A percentile compares a stretch with the other conserved stretches of the same genome.
phyloP scores from a whole-genome alignment of 2,329 filamentous ascomycete genomes.

The Dactylellina parvicollis region DNA sequence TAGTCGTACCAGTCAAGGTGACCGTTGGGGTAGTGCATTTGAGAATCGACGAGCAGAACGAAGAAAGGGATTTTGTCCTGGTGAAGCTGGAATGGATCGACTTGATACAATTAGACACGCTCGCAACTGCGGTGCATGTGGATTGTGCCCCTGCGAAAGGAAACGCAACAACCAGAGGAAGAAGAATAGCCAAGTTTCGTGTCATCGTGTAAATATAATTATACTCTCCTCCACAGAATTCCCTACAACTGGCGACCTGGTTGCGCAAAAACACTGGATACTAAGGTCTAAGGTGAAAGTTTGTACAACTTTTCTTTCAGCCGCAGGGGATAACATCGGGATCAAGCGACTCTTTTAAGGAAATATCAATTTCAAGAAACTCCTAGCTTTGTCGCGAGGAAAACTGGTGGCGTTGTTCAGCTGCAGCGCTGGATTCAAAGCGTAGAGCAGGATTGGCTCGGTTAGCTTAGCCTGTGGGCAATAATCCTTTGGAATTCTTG shows the following conservation, averaged over 20 bases:
- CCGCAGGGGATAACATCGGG: not conserved
- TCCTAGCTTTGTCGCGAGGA: not conserved
- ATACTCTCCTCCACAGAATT: too few relatives aligned
- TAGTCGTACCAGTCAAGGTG: not conserved
- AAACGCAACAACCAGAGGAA: not conserved
- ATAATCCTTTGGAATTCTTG: not conserved
- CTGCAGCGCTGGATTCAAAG: not conserved
- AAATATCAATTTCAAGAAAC: not conserved
- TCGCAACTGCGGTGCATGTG: conserved; percentile 4
- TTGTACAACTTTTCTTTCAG: not conserved
- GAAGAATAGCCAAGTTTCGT: not conserved
- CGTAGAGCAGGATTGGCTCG: not conserved
- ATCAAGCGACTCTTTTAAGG: not conserved
- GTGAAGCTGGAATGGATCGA: conserved; percentile 2
- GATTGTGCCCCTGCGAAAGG: not conserved
- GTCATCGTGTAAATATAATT: not conserved
- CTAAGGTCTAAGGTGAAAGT: not conserved
- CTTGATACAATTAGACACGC: conserved; percentile 12
- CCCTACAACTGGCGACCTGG: too few relatives aligned
- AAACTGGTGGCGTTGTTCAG: not conserved
- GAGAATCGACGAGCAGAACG: conserved; percentile 10
- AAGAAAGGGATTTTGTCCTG: not conserved
- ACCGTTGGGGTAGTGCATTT: conserved; percentile 3
- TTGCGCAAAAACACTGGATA: too few relatives aligned
- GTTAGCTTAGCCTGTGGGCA: not conserved